Evolutionary conservation across 768 basidiomycete genomes (phyloP).

Genomic region (Pleurotus ostreatus): DNA sequence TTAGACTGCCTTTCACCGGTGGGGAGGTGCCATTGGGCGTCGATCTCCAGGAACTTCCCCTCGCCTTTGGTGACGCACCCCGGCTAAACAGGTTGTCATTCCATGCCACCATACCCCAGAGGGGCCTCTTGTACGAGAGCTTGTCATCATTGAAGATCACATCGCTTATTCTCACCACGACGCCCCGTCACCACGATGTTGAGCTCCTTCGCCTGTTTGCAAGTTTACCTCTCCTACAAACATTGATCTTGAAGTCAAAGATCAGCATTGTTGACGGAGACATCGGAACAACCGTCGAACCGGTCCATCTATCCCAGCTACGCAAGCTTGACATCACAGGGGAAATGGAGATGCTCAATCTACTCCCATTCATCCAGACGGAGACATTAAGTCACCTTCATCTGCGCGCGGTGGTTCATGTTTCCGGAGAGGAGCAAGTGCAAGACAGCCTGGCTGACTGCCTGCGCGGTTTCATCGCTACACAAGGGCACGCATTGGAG

Average conservation of each 20-base stretch:
- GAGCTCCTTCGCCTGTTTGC: neutral
- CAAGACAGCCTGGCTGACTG: neutral
- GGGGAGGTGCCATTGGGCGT: neutral
- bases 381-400: neutral
- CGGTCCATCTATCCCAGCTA: neutral
- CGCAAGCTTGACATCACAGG: neutral
- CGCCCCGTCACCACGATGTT: slow-evolving; percentile 1
- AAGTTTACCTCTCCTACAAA: neutral
- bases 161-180: slow-evolving; percentile 28
- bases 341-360: neutral
- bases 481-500: slow-evolving; percentile 26
- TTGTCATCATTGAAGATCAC: slow-evolving; percentile 28
- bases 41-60: slow-evolving; percentile 17
- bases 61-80: slow-evolving; percentile 28
- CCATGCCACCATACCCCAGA: slow-evolving; percentile 30
- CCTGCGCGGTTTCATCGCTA: slow-evolving; percentile 14
- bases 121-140: slow-evolving; percentile 13
- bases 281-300: neutral
- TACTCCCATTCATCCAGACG: neutral
- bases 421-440: neutral
- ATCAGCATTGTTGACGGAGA: neutral
- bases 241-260: neutral
- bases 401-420: neutral
- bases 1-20: neutral
- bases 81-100: slow-evolving; percentile 29